Evolutionary conservation across 192 early-diverging fungal species (phyloP).

Genomic region (Haplosporangium gracile): DNA sequence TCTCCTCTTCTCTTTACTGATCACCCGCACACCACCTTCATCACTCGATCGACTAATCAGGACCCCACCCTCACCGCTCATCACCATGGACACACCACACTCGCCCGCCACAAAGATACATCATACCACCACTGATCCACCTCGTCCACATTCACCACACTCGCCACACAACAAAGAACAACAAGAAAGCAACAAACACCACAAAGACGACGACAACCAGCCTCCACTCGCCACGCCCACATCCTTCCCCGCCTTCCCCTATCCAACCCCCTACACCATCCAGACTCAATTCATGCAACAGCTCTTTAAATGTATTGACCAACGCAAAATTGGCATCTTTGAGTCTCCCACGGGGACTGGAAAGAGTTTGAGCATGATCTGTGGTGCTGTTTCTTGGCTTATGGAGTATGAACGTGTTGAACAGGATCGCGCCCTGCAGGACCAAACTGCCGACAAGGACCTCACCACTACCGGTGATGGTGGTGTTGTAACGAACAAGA

Average conservation of each 20-base stretch:
- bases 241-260: constrained; percentile 50
- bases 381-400: constrained; percentile 89
- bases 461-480: background rate
- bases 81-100: background rate
- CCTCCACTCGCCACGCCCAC: constrained; percentile 13
- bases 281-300: constrained; percentile 84
- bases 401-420: constrained; percentile 62
- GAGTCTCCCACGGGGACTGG: constrained; percentile 97
- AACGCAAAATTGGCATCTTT: constrained; percentile 82
- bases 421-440: constrained; percentile 5
- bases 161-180: background rate
- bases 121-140: background rate
- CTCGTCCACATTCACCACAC: background rate
- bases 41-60: background rate
- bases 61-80: background rate
- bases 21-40: background rate
- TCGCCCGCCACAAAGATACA: background rate
- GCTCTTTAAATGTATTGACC: constrained; percentile 78
- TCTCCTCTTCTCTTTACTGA: too few relatives aligned
- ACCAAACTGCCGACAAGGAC: background rate
- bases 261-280: constrained; percentile 73
- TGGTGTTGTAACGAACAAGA: background rate
- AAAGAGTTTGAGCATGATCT: constrained; percentile 91
- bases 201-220: constrained; percentile 6
- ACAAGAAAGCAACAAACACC: background rate